Evolutionary conservation across 2,329 filamentous ascomycete genomes (phyloP), one percentile per base, ranked within the genome.

Genomic region (Alternaria sp.): DNA sequence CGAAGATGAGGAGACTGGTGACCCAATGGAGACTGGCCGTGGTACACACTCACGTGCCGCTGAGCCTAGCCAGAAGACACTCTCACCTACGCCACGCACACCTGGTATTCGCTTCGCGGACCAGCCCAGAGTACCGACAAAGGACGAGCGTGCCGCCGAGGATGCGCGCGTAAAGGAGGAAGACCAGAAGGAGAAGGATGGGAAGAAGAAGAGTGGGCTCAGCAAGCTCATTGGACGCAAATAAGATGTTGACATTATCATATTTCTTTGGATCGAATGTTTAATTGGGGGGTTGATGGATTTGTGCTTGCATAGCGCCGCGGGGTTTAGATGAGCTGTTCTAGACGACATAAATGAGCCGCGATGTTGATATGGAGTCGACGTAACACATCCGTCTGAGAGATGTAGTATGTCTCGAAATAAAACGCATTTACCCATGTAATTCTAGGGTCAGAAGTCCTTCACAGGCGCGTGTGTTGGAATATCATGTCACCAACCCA

Each of bases 101-200:
- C 84, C 85, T 43, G 87, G 87, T 4, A 90, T 90, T 65, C 82
- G 88, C 23, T 90, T 90, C 73, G 88, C 87, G 4, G 88, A 90
- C 32, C 73, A 77, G 57, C 78, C 77, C 5, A 63, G 75, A 15
- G 66, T 77, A 4, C 76, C 73, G 50, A 78, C 75, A 1, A 79
- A 77, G 55, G 77, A 78, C 59, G 77, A 77, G 67, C 58, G 75
- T 15, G 71, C 67, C 30, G 67, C 65, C 12, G 71, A 71, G 32
- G 74, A 74, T 13, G 70, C 67, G 17, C 66, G 52, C n/a, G 68
- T 71, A 55, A 70, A 67, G 55, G 75, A 73, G 46, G 62, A 65
- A 53, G 46, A 45, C 23, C 67, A 66, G 61, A 54, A 52, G 2
- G 51, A 60, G 43, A 73, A 68, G 63, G 57, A 59, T 50, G 44